Evolutionary conservation across 495 filamentous ascomycete species (phyloP).

Genomic region (Daldinia decipiens): DNA sequence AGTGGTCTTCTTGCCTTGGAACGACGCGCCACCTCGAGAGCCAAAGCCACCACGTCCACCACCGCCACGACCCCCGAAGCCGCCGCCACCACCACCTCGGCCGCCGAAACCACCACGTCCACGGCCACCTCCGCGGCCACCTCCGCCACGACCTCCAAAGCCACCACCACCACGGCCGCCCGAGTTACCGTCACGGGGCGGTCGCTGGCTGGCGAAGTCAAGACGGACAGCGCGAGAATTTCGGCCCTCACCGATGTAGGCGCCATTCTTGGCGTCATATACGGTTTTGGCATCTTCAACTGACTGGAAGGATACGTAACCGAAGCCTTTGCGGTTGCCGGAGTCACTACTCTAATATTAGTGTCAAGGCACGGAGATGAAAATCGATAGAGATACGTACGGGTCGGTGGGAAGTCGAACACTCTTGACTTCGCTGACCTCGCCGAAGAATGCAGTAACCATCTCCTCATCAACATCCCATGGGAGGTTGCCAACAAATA

Average conservation of each 20-base stretch:
- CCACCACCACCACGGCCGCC: conserved; percentile 54
- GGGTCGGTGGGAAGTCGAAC: conserved; percentile 90
- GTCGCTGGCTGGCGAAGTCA: conserved; percentile 85
- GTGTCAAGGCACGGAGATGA: conserved; percentile 26
- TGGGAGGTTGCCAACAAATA: conserved; percentile 92
- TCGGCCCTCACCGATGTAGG: conserved; percentile 71
- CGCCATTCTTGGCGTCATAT: conserved; percentile 77
- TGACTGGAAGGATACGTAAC: conserved; percentile 85
- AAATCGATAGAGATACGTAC: conserved; percentile 54
- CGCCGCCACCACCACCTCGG: conserved; percentile 56
- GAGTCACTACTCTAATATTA: conserved; percentile 69
- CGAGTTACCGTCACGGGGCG: conserved; percentile 64
- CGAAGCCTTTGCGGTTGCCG: conserved; percentile 92
- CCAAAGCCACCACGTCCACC: conserved; percentile 54
- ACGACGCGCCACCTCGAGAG: conserved; percentile 58
- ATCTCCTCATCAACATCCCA: conserved; percentile 84
- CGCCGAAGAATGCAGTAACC: conserved; percentile 78
- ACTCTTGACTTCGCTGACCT: conserved; percentile 74
- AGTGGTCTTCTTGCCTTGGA: conserved; percentile 90
- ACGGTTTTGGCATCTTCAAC: conserved; percentile 87
- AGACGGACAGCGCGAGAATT: conserved; percentile 78
- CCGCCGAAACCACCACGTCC: conserved; percentile 60
- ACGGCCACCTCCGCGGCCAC: conserved; percentile 49
- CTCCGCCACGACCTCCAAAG: too few species aligned
- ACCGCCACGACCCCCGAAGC: conserved; percentile 60